Conservation (phyloP, 495 filamentous ascomycete species). For the Trichodelitschia bisporula region DNA sequence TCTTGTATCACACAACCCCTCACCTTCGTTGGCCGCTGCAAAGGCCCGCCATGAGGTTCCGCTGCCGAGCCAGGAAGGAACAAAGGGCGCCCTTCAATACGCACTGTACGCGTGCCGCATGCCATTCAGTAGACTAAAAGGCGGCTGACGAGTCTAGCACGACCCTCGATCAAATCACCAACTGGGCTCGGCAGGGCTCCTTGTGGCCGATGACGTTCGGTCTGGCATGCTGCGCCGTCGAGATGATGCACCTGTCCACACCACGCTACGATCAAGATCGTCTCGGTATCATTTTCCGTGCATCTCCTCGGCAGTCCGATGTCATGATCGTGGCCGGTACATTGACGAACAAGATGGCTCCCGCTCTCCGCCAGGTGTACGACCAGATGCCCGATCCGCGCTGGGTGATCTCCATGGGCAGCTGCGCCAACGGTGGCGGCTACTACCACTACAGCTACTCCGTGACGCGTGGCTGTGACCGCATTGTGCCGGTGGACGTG, state of each 20-base stretch:
- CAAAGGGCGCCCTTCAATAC: constrained; percentile 91
- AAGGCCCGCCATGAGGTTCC: constrained; percentile 50
- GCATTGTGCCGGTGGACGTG: constrained; percentile 77
- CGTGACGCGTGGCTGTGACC: constrained; percentile 67
- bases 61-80: constrained; percentile 73
- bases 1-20: constrained; percentile 12
- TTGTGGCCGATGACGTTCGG: constrained; percentile 98
- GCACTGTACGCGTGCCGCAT: constrained; percentile 43
- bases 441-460: constrained; percentile 91
- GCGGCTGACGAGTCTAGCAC: constrained; percentile 29
- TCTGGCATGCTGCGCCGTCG: constrained; percentile 85
- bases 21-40: constrained; percentile 20
- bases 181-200: constrained; percentile 85
- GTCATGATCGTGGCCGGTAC: constrained; percentile 97
- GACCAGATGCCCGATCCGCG: constrained; percentile 94
- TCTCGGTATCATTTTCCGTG: constrained; percentile 90
- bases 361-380: constrained; percentile 81
- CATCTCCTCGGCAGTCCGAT: constrained; percentile 82
- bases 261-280: constrained; percentile 93
- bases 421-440: constrained; percentile 76
- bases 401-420: constrained; percentile 85
- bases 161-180: constrained; percentile 73
- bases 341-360: constrained; percentile 95
- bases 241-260: constrained; percentile 97
- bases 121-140: constrained; percentile 1